These are phyloP conservation scores for Colletotrichum paranaense DNA, from an alignment of 2,329 filamentous ascomycete genomes.

Conservation along the genomic window DNA sequence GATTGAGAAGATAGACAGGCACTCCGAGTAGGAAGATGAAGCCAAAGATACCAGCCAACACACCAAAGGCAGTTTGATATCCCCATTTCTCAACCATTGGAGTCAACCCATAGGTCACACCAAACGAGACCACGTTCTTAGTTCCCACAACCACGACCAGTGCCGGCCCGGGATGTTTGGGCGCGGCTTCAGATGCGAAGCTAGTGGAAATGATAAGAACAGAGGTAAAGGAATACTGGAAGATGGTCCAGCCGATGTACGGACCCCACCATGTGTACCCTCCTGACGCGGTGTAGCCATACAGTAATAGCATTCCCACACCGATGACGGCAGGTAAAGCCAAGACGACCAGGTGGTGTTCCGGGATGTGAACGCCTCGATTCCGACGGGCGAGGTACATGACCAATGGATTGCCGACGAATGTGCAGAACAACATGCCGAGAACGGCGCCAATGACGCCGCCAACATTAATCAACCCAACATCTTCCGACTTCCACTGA, in stretches of 20 bases:
- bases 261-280: slow-evolving; percentile 36
- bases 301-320: slow-evolving; percentile 37
- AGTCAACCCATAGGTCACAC: slow-evolving; percentile 43
- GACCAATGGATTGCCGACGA: slow-evolving; percentile 36
- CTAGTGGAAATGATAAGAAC: slow-evolving; percentile 44
- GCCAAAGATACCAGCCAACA: slow-evolving; percentile 36
- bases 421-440: slow-evolving; percentile 40
- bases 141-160: slow-evolving; percentile 46
- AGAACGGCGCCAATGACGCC: slow-evolving; percentile 56
- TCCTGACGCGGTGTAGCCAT: slow-evolving; percentile 31
- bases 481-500: slow-evolving; percentile 44
- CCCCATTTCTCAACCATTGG: slow-evolving; percentile 43
- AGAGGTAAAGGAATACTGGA: slow-evolving; percentile 42
- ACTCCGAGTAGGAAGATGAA: slow-evolving; percentile 39
- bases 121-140: slow-evolving; percentile 49
- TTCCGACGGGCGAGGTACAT: slow-evolving; percentile 38
- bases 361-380: slow-evolving; percentile 38
- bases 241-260: slow-evolving; percentile 45
- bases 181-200: slow-evolving; percentile 47
- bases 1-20: slow-evolving; percentile 38
- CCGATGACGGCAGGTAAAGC: slow-evolving; percentile 35
- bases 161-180: slow-evolving; percentile 47
- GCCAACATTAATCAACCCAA: slow-evolving; percentile 60
- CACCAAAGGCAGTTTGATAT: slow-evolving; percentile 36
- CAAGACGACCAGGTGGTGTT: slow-evolving; percentile 37